These are phyloP conservation scores for Melanomma pulvis-pyrius DNA, from an alignment of 495 filamentous ascomycete genomes.

Conservation along the genomic window DNA sequence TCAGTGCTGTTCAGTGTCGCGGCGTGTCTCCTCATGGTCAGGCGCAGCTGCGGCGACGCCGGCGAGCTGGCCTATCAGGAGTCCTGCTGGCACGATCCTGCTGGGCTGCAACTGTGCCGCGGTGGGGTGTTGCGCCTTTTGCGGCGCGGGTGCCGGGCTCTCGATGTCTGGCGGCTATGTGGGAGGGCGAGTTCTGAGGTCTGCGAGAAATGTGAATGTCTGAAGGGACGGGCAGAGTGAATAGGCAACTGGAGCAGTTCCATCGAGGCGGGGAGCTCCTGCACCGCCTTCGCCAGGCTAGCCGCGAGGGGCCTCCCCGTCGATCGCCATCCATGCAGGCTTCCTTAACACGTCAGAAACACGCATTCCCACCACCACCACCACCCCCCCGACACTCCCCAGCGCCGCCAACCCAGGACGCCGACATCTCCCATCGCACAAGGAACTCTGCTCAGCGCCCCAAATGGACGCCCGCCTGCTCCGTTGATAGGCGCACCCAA, in stretches of 20 bases:
- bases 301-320: conserved; percentile 4
- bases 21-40: neutral
- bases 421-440: conserved; percentile 9
- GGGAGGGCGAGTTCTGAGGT: neutral
- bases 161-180: neutral
- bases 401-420: neutral
- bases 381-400: neutral
- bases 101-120: neutral
- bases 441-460: neutral
- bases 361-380: conserved; percentile 31
- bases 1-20: neutral
- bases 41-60: neutral
- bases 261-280: neutral
- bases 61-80: neutral
- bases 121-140: neutral
- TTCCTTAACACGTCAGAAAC: conserved; percentile 37
- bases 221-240: neutral
- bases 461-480: conserved; percentile 24
- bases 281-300: conserved; percentile 1
- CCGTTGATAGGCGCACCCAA: conserved; percentile 32
- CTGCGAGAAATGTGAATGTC: neutral
- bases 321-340: conserved; percentile 14
- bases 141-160: neutral
- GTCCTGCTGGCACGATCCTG: neutral
- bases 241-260: neutral